Evolutionary conservation across 441 rosid species (phyloP), one percentile per base, ranked within the genome.

Genomic region (Mallotus japonicus): DNA sequence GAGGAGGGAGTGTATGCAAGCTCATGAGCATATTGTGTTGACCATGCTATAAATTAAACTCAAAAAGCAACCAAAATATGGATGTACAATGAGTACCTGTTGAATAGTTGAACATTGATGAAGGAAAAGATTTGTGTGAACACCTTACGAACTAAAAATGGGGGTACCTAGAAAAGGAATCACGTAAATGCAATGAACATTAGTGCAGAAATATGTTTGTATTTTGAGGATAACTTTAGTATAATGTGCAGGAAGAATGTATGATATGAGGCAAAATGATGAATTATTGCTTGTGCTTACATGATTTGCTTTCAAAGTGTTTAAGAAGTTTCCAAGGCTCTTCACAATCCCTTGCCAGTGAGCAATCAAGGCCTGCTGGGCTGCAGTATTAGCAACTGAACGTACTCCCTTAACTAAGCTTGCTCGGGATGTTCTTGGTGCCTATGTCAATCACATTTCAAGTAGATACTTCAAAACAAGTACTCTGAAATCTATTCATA

Each of bases 271-370:
- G 51, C 44, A 54, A 34, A 54, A 34, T 51, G 3, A 50, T 47
- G 58, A 32, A 14, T 6, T 15, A 49, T 37, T 37, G 6, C 5
- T 37, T 37, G 40, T 37, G 65, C 94, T 84, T 69, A 93, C 99
- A 76, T 89, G 87, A 80, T 96, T 96, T 54, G 80, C 84, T 87
- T 85, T 87, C 87, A 96, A 82, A 55, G 90, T 92, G 76, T 89
- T 88, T 64, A 96, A 84, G 87, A 92, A 92, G 83, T 85, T 93
- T 67, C 93, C 92, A 22, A 93, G 97, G 86, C 97, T 93, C 86
- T 91, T 96, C 63, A 92, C 95, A 75, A 93, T 96, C 78, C 97
- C 98, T 87, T 92, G 98, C 99, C 98, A 96, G 74, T 93, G 98
- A 32, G 98, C 97, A 72, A 96, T 93, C 84, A 96, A 83, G 47